Evolutionary conservation across 345 rosid species (phyloP), one percentile per base, ranked within the genome.

Genomic region (Salix exigua): DNA sequence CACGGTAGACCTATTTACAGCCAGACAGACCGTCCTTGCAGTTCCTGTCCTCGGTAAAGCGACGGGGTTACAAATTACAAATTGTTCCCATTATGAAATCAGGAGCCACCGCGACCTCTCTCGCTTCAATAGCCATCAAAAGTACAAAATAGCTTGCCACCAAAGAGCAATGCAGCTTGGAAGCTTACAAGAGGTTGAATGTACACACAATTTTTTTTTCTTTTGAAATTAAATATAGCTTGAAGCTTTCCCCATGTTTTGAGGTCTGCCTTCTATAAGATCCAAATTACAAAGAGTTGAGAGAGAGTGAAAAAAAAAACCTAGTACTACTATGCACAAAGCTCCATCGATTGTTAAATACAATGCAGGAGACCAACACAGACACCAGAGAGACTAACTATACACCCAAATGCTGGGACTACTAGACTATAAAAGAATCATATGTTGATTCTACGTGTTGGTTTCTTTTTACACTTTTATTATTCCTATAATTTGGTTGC

Each of bases 351-450:
- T 61, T 63, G 70, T 66, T 72, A 76, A 78, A 65, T 78, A 78
- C 81, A 84, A 84, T 78, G 81, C 84, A 79, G 75, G 72, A 78
- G 75, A 74, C 83, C 82, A 73, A 60, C 80, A 75, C 4, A 73
- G 82, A 77, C 88, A 81, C 86, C 85, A n/a, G n/a, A 80, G 81
- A 78, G 82, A 77, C 71, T 78, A 63, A 68, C 78, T 70, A 80
- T 82, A 81, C 85, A 86, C 88, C 88, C 88, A 79, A 88, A 90
- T 86, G 90, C 86, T 77, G 91, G 84, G 87, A 68, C 74, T 50
- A n/a, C n/a, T n/a, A n/a, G n/a, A 66, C 25, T 80, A 80, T 37
- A 71, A 87, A 90, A 87, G 96, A 92, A 91, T 90, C 97, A 88
- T 89, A 88, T 82, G 82, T 89, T 92, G 98, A 92, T 88, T 91